Conservation (phyloP, 495 filamentous ascomycete species). For the Pyrenopolyporus hunteri region DNA sequence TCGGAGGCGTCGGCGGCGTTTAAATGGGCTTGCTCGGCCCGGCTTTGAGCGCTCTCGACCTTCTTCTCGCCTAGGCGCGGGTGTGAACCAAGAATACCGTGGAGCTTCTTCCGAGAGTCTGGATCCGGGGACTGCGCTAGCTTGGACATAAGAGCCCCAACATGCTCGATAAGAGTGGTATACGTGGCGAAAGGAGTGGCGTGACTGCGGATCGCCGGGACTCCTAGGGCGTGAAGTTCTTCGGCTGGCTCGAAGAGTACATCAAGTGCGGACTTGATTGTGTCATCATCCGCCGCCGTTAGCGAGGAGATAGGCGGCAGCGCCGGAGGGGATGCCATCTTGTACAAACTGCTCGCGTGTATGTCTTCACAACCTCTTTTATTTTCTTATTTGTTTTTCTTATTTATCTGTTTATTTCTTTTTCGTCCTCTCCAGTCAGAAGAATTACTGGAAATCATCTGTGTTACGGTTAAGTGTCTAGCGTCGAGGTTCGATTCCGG, state of each 20-base stretch:
- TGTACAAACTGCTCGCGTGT: no score
- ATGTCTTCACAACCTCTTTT: no score
- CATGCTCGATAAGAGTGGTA: conserved; percentile 22
- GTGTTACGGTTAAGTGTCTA: no score
- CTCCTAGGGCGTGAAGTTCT: conserved; percentile 72
- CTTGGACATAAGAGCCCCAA: conserved; percentile 24
- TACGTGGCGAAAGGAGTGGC: conserved; percentile 36
- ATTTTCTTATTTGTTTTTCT: no score
- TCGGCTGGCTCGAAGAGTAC: conserved; percentile 85
- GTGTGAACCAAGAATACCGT: conserved; percentile 82
- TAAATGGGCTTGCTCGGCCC: conserved; percentile 80
- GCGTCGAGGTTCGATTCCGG: no score
- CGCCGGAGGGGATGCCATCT: conserved; percentile 16
- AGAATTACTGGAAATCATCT: no score
- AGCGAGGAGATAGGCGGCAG: conserved; percentile 36
- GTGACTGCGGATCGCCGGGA: conserved; percentile 69
- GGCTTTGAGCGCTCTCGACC: conserved; percentile 71
- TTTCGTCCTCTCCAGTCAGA: no score
- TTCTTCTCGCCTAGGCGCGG: conserved; percentile 84
- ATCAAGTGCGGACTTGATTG: conserved; percentile 65
- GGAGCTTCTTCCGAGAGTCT: conserved; percentile 34
- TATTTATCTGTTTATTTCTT: no score
- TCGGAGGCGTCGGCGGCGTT: conserved; percentile 46
- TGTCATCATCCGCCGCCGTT: conserved; percentile 16
- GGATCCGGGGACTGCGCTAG: conserved; percentile 20